Evolutionary conservation across 169 alveolate genomes (phyloP).

Genomic region (Plasmodium yoelii): DNA sequence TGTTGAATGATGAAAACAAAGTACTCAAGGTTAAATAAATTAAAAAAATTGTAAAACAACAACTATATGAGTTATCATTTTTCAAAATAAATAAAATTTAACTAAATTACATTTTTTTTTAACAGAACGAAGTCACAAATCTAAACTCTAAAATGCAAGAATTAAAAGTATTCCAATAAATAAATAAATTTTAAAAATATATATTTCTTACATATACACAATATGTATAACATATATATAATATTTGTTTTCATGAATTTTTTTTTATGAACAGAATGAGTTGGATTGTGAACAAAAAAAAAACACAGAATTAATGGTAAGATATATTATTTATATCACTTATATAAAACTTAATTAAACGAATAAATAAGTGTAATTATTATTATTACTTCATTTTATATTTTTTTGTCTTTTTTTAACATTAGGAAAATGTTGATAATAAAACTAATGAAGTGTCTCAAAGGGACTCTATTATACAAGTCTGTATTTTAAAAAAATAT

Average conservation of each 20-base stretch:
- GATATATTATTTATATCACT: background rate
- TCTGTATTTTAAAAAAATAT: slow-evolving; percentile 1
- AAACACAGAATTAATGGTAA: slow-evolving; percentile 22
- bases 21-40: background rate
- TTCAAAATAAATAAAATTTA: too few species aligned
- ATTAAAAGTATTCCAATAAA: slow-evolving; percentile 7
- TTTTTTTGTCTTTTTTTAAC: background rate
- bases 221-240: too few species aligned
- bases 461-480: slow-evolving; percentile 60
- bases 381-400: background rate
- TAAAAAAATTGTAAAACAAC: background rate
- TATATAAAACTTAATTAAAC: too few species aligned
- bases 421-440: slow-evolving; percentile 34
- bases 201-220: too few species aligned
- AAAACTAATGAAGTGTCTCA: slow-evolving; percentile 25
- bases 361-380: background rate
- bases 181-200: too few species aligned
- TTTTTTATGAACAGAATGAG: slow-evolving; percentile 10
- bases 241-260: background rate
- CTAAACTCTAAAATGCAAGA: slow-evolving; percentile 41
- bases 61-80: too few species aligned
- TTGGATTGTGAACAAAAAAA: slow-evolving; percentile 9
- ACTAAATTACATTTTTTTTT: too few species aligned
- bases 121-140: slow-evolving; percentile 21
- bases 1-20: slow-evolving; percentile 11